A percentile compares a stretch with the other conserved stretches of the same genome.
Evolutionary conservation across 257 asterid species (phyloP).

Genomic region (Solanum gracilifrons): DNA sequence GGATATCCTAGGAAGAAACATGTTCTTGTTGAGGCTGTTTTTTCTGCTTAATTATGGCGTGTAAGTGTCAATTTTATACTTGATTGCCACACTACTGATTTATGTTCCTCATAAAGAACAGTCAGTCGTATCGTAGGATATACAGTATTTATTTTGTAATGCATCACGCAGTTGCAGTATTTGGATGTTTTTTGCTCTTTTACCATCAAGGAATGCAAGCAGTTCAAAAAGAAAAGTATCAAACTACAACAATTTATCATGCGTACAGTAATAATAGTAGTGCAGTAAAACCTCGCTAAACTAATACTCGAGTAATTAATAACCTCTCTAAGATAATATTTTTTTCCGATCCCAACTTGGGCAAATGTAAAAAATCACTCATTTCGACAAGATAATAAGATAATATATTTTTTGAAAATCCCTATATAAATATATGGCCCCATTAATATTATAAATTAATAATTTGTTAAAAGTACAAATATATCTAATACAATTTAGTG

Average conservation of each 20-base stretch:
- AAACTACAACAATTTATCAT: neutral
- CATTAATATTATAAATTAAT: too few species aligned
- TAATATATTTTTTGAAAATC: too few species aligned
- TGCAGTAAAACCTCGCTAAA: too few species aligned
- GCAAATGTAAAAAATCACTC: too few species aligned
- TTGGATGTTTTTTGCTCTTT: neutral
- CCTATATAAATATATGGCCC: too few species aligned
- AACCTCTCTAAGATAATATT: too few species aligned
- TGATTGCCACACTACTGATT: neutral
- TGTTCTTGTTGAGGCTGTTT: conserved; percentile 65
- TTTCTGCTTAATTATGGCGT: conserved; percentile 9
- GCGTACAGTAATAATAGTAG: neutral
- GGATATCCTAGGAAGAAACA: conserved; percentile 86
- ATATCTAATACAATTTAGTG: too few species aligned
- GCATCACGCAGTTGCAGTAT: neutral
- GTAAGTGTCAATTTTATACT: neutral
- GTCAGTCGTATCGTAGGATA: neutral
- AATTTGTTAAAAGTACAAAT: too few species aligned
- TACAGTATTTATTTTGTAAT: neutral
- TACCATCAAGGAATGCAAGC: neutral
- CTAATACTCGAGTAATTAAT: too few species aligned
- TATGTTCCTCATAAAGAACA: neutral
- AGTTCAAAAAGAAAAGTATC: neutral
- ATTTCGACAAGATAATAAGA: too few species aligned
- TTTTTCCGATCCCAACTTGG: too few species aligned